A percentile compares a stretch with the other conserved stretches of the same genome.
phyloP scores from a whole-genome alignment of 192 early-diverging fungal genomes.

The Phlyctochytrium planicorne region DNA sequence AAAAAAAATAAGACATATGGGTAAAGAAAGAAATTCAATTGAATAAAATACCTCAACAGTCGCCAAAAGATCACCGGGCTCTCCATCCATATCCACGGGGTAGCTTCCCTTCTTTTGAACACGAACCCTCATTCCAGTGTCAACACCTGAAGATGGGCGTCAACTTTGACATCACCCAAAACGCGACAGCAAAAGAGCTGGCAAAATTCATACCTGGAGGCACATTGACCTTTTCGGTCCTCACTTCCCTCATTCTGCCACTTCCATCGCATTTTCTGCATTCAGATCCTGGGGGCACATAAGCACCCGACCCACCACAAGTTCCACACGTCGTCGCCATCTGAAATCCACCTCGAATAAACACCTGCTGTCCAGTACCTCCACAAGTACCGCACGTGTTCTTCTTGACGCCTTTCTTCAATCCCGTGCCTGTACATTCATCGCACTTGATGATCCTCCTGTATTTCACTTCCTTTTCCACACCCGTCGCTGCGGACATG shows the following conservation, averaged over 20 bases:
- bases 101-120: constrained; percentile 80
- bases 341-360: constrained; percentile 86
- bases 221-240: constrained; percentile 71
- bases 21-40: constrained; percentile 1
- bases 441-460: constrained; percentile 70
- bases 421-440: constrained; percentile 77
- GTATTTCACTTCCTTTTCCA: constrained; percentile 64
- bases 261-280: constrained; percentile 80
- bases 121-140: constrained; percentile 77
- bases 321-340: constrained; percentile 79
- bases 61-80: constrained; percentile 81
- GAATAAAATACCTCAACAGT: constrained; percentile 33
- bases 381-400: constrained; percentile 73
- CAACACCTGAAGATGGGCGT: constrained; percentile 51
- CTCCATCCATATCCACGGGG: constrained; percentile 70
- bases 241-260: constrained; percentile 75
- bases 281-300: constrained; percentile 61
- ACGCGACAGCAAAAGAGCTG: constrained; percentile 14
- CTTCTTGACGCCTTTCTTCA: constrained; percentile 72
- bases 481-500: constrained; percentile 89
- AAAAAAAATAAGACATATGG: constrained; percentile 1
- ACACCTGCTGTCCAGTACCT: constrained; percentile 81
- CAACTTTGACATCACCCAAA: neutral
- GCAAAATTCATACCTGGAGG: constrained; percentile 50
- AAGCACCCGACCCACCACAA: constrained; percentile 81